These are phyloP conservation scores for Colletotrichum nymphaeae DNA, from an alignment of 2,329 filamentous ascomycete genomes.

Conservation along the genomic window DNA sequence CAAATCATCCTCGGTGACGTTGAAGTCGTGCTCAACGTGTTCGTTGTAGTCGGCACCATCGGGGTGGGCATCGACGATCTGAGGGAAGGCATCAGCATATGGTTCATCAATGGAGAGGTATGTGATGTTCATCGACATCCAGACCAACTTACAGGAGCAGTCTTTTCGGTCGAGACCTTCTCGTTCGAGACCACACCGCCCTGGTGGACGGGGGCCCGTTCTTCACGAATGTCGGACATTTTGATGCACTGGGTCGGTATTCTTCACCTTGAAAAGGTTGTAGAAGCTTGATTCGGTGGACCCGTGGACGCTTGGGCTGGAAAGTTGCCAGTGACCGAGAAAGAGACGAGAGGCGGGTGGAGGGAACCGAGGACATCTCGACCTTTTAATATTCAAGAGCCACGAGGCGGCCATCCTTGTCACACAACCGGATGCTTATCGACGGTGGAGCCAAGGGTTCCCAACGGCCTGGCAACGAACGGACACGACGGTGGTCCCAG, in stretches of 20 bases:
- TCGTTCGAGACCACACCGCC: constrained; percentile 29
- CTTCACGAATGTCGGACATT: constrained; percentile 31
- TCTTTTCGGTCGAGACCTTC: constrained; percentile 26
- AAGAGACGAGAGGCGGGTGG: neutral
- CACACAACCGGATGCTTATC: constrained; percentile 23
- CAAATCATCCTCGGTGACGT: constrained; percentile 59
- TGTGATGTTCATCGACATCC: neutral
- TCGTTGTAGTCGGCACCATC: constrained; percentile 16
- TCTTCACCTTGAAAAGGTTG: constrained; percentile 27
- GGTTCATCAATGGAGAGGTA: neutral
- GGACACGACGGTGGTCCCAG: constrained; percentile 8
- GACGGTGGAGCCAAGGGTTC: constrained; percentile 6
- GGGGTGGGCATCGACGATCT: constrained; percentile 20
- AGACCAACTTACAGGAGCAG: constrained; percentile 12
- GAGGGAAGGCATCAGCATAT: neutral
- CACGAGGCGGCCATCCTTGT: neutral
- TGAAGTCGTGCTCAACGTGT: constrained; percentile 42
- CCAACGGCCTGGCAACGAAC: constrained; percentile 26
- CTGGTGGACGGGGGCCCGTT: constrained; percentile 16
- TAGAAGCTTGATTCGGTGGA: constrained; percentile 17
- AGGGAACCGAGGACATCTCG: constrained; percentile 5
- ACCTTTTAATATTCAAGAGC: constrained; percentile 25
- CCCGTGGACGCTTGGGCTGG: constrained; percentile 31
- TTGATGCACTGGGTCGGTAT: constrained; percentile 22
- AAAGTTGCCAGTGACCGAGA: constrained; percentile 33